A percentile compares a stretch with the other conserved stretches of the same genome.
These are phyloP conservation scores for Colletotrichum tanaceti DNA, from an alignment of 2,329 filamentous ascomycete genomes.

Conservation along the genomic window DNA sequence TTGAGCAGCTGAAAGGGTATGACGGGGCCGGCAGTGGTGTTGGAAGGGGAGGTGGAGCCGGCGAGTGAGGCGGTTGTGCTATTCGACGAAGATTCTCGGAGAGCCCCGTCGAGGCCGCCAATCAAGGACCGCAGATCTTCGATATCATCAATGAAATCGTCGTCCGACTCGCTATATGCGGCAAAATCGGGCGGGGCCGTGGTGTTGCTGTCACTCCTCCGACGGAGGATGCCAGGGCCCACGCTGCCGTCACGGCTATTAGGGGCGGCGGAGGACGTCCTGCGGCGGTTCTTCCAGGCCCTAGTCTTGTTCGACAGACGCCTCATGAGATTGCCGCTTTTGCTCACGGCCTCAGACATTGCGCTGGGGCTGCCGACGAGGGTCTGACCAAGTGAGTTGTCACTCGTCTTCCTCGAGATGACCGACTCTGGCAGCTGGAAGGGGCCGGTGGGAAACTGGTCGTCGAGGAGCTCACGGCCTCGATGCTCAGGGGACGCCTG, in stretches of 20 bases:
- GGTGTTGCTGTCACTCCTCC: slow-evolving; percentile 89
- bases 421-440: slow-evolving; percentile 82
- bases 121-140: slow-evolving; percentile 59
- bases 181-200: slow-evolving; percentile 67
- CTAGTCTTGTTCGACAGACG: slow-evolving; percentile 85
- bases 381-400: slow-evolving; percentile 72
- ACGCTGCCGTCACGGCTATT: slow-evolving; percentile 87
- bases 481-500: slow-evolving; percentile 75
- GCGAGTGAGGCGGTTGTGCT: slow-evolving; percentile 61
- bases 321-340: slow-evolving; percentile 72
- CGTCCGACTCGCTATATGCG: slow-evolving; percentile 66
- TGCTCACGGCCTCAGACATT: slow-evolving; percentile 56
- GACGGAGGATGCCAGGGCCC: slow-evolving; percentile 87
- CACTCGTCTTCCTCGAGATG: slow-evolving; percentile 68
- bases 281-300: slow-evolving; percentile 72
- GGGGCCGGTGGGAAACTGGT: slow-evolving; percentile 61
- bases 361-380: slow-evolving; percentile 68
- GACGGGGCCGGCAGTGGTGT: slow-evolving; percentile 72
- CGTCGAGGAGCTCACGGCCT: slow-evolving; percentile 63
- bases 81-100: slow-evolving; percentile 61
- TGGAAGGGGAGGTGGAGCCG: slow-evolving; percentile 52
- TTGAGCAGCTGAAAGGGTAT: slow-evolving; percentile 81
- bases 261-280: slow-evolving; percentile 81
- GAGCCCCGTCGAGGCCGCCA: slow-evolving; percentile 53
- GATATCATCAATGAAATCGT: slow-evolving; percentile 65